These are phyloP conservation scores for Aegilops umbellulata DNA, from an alignment of 176 grass and related monocot species.

Conservation along the genomic window DNA sequence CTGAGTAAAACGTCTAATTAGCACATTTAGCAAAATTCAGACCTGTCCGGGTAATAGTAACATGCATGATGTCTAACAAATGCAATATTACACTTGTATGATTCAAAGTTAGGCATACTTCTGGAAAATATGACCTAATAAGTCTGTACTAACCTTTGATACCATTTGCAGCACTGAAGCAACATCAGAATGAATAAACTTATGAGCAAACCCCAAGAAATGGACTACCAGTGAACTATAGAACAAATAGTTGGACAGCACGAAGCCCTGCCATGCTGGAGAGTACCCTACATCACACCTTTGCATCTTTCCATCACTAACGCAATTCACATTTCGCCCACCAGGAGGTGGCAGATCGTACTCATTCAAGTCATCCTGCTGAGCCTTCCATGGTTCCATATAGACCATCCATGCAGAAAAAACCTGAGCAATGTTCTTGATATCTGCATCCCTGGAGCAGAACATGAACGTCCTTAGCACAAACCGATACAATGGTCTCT, in stretches of 20 bases:
- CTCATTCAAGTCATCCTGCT: conserved; percentile 45
- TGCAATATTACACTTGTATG: not conserved
- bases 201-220: conserved; percentile 93
- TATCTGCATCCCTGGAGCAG: conserved; percentile 49
- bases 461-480: conserved; percentile 79
- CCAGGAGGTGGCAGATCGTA: conserved; percentile 35
- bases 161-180: conserved; percentile 61
- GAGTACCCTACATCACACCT: conserved; percentile 37
- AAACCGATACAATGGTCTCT: conserved; percentile 85
- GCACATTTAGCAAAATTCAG: not conserved
- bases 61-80: not conserved
- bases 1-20: not conserved
- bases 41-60: not conserved
- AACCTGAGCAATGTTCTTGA: conserved; percentile 65
- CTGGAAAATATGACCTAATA: not conserved
- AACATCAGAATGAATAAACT: conserved; percentile 83
- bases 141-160: conserved; percentile 52
- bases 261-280: conserved; percentile 53
- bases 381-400: conserved; percentile 88
- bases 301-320: conserved; percentile 20
- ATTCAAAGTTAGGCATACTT: not conserved
- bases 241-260: conserved; percentile 90
- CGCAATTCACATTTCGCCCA: conserved; percentile 16
- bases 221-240: conserved; percentile 86
- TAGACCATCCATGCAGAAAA: conserved; percentile 78